Evolutionary conservation across 2,329 filamentous ascomycete genomes (phyloP).

Genomic region (Hymenoscyphus fraxineus): DNA sequence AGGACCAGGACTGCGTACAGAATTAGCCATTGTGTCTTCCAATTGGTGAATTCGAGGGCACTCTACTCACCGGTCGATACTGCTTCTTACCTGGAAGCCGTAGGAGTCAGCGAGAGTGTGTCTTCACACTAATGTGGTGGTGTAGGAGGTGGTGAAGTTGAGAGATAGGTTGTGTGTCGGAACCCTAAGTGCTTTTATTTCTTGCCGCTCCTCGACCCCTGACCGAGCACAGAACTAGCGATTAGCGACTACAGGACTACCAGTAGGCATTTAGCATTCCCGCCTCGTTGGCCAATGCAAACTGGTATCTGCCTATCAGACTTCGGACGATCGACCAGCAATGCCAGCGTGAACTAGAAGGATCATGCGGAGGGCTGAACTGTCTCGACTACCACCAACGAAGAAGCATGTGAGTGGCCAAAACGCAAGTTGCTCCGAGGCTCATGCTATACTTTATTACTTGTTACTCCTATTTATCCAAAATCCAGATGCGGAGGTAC

Average conservation of each 20-base stretch:
- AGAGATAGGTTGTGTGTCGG: neutral
- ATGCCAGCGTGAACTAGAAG: neutral
- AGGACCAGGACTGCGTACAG: neutral
- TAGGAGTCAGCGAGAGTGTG: neutral
- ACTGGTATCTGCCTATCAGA: neutral
- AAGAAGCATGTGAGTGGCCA: neutral
- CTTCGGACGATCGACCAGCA: neutral
- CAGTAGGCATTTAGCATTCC: neutral
- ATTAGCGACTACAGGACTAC: no score
- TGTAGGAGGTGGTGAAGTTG: neutral
- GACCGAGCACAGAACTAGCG: neutral
- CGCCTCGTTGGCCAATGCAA: neutral
- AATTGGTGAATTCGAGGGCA: neutral
- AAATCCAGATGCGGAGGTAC: neutral
- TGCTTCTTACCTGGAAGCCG: neutral
- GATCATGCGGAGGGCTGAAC: neutral
- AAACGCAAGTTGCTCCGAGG: neutral
- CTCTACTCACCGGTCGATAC: neutral
- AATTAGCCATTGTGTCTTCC: constrained; percentile 7
- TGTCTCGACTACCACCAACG: neutral
- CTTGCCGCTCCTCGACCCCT: neutral
- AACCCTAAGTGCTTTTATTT: neutral
- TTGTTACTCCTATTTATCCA: neutral
- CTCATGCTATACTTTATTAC: neutral
- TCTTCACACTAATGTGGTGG: neutral